Percentiles rank a stretch among this genome's conserved stretches.
Conservation (phyloP, 2,329 filamentous ascomycete genomes). For the Tolypocladium tundrense region DNA sequence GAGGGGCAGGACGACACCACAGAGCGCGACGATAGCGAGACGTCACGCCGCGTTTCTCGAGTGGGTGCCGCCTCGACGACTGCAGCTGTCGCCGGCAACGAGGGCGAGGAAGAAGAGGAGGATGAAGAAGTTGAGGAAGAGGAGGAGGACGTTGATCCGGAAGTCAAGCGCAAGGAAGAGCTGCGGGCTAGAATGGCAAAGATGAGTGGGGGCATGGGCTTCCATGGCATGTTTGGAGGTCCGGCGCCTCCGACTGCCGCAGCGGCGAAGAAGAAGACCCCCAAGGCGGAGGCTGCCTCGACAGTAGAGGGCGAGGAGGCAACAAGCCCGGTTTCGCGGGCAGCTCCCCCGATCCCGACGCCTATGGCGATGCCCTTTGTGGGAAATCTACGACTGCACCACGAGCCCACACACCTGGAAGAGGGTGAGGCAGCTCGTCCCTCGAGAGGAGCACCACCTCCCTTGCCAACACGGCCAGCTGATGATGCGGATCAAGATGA, state of each 20-base stretch:
- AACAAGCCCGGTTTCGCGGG: constrained; percentile 28
- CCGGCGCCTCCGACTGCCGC: constrained; percentile 54
- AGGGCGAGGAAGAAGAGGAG: constrained; percentile 61
- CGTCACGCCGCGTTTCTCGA: constrained; percentile 24
- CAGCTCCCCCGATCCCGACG: constrained; percentile 44
- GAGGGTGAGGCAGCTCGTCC: constrained; percentile 18
- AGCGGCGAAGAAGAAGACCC: constrained; percentile 39
- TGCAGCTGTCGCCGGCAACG: constrained; percentile 34
- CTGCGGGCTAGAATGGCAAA: constrained; percentile 93
- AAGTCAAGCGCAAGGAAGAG: constrained; percentile 75
- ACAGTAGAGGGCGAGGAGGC: constrained; percentile 34
- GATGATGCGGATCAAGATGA: constrained; percentile 19
- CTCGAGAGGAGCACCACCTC: constrained; percentile 16
- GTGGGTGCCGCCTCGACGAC: constrained; percentile 23
- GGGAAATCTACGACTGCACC: constrained; percentile 43
- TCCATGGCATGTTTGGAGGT: constrained; percentile 84
- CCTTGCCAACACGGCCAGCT: constrained; percentile 15
- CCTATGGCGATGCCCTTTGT: constrained; percentile 65
- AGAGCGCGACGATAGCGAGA: constrained; percentile 64
- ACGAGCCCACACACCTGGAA: constrained; percentile 26
- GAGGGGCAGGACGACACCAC: constrained; percentile 52
- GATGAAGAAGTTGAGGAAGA: constrained; percentile 62
- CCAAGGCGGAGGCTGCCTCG: constrained; percentile 26
- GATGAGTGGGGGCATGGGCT: constrained; percentile 95
- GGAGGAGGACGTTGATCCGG: constrained; percentile 79